A percentile compares a stretch with the other conserved stretches of the same genome.
phyloP scores from a whole-genome alignment of 2,329 filamentous ascomycete genomes.

The Hirsutella thompsonii region DNA sequence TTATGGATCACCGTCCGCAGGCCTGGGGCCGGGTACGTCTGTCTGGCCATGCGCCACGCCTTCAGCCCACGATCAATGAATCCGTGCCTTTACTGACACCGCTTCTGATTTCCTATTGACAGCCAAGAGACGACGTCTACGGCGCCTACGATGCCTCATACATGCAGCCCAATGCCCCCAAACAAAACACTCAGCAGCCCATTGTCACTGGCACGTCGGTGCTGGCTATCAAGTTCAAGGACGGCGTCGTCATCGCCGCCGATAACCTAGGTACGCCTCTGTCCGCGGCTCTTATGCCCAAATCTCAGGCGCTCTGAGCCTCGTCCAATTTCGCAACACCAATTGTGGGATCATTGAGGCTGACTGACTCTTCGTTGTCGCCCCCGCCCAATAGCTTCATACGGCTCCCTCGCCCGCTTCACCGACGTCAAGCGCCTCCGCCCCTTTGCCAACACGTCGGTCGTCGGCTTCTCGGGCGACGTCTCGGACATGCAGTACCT shows the following conservation, averaged over 20 bases:
- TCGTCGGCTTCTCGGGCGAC: slow-evolving; percentile 92
- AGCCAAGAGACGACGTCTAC: slow-evolving; percentile 97
- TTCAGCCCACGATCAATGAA: slow-evolving; percentile 5
- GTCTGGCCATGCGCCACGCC: slow-evolving; percentile 7
- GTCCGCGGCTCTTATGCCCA: no score
- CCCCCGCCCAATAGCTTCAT: slow-evolving; percentile 56
- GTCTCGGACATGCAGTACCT: slow-evolving; percentile 99
- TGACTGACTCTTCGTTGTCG: background rate
- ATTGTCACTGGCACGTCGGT: slow-evolving; percentile 96
- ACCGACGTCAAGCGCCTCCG: slow-evolving; percentile 92
- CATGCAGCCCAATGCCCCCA: slow-evolving; percentile 58
- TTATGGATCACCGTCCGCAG: slow-evolving; percentile 62
- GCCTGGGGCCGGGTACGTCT: slow-evolving; percentile 57
- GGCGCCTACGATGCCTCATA: slow-evolving; percentile 84
- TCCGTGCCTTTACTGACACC: slow-evolving; percentile 2
- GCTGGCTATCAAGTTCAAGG: slow-evolving; percentile 87
- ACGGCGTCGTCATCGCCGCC: slow-evolving; percentile 90
- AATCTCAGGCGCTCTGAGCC: no score
- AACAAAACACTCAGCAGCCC: slow-evolving; percentile 79
- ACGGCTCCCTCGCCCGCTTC: slow-evolving; percentile 93
- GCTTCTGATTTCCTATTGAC: slow-evolving; percentile 12
- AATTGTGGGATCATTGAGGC: no score
- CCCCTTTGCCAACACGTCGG: slow-evolving; percentile 68
- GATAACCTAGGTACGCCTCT: slow-evolving; percentile 72
- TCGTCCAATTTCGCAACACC: no score